These are phyloP conservation scores for Prunus campanulata DNA, from an alignment of 306 rosid species.

Conservation along the genomic window DNA sequence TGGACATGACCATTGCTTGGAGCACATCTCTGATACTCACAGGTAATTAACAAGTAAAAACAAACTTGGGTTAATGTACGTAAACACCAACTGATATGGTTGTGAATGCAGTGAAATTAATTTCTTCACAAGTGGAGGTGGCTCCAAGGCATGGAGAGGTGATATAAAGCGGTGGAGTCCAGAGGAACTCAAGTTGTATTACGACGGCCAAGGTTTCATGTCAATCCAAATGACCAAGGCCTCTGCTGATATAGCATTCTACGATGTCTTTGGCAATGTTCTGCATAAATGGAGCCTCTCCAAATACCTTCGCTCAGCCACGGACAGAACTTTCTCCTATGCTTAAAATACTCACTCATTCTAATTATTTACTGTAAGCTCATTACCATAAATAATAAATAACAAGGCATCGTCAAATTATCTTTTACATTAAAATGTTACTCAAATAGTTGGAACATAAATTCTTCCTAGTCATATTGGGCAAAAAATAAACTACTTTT, in stretches of 20 bases:
- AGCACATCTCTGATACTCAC: conserved; percentile 52
- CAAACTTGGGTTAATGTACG: neutral
- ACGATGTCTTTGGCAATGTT: conserved; percentile 51
- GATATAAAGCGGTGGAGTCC: conserved; percentile 31
- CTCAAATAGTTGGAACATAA: neutral
- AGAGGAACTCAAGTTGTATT: conserved; percentile 54
- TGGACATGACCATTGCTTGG: conserved; percentile 87
- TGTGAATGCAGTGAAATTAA: conserved; percentile 47
- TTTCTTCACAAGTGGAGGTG: conserved; percentile 83
- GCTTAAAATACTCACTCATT: neutral
- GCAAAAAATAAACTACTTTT: neutral
- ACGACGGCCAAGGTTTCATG: conserved; percentile 86
- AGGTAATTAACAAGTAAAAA: conserved; percentile 34
- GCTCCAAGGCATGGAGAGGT: conserved; percentile 91
- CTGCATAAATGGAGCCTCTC: conserved; percentile 47
- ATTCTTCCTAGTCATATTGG: neutral
- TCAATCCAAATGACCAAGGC: conserved; percentile 35
- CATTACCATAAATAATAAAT: neutral
- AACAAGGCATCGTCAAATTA: neutral
- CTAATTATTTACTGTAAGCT: neutral
- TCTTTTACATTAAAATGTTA: neutral
- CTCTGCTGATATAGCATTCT: conserved; percentile 43
- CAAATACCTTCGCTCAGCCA: conserved; percentile 24
- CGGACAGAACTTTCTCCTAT: neutral
- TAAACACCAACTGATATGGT: neutral